phyloP scores from a whole-genome alignment of 345 rosid species.

The Syzygium grande region DNA sequence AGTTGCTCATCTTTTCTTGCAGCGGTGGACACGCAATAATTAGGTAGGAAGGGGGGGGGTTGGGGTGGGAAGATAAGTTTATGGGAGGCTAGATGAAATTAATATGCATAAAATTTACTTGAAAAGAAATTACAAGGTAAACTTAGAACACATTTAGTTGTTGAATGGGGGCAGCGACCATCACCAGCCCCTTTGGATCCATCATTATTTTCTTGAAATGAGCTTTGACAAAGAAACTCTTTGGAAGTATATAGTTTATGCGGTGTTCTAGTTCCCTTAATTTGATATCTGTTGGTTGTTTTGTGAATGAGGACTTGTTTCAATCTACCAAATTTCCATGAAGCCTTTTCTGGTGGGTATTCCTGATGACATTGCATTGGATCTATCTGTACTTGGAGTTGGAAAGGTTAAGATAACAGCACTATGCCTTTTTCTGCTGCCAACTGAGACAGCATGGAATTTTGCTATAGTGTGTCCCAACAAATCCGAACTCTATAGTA shows the following conservation, averaged over 20 bases:
- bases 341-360: not conserved
- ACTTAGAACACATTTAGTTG: not conserved
- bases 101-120: not conserved
- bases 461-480: not conserved
- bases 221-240: not conserved
- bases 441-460: not conserved
- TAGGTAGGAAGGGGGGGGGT: no score
- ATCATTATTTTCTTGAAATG: not conserved
- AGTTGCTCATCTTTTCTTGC: no score
- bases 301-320: not conserved
- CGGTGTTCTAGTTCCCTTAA: not conserved
- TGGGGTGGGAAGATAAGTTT: no score
- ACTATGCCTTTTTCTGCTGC: not conserved
- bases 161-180: not conserved
- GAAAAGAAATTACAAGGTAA: not conserved
- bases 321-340: not conserved
- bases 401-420: not conserved
- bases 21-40: no score
- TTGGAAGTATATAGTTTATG: not conserved
- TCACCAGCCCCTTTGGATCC: not conserved
- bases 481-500: not conserved
- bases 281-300: not conserved
- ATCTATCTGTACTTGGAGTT: not conserved
- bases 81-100: no score
- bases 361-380: not conserved